Evolutionary conservation across 768 basidiomycete species (phyloP), one percentile per base, ranked within the genome.

Genomic region (Tricholoma sp.): DNA sequence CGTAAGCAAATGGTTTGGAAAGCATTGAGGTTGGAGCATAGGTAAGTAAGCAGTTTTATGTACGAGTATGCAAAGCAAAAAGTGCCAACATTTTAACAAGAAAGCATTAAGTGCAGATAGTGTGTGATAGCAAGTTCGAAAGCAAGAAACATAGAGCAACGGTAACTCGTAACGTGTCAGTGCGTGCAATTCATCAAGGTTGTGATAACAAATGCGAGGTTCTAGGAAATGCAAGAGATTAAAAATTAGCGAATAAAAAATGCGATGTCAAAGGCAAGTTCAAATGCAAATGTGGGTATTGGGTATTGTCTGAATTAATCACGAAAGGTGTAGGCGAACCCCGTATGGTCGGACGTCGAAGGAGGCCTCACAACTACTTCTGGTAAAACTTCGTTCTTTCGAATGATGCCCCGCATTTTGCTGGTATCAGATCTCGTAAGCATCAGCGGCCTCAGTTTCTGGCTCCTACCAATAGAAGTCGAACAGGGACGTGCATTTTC

Each of bases 381-480:
- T 32, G 86, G 85, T 31, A 87, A 69, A 51, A 76, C 72, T 72
- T 85, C 84, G 37, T 68, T 70, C 68, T 78, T 77, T 63, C 82
- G 74, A 59, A 86, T 75, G 54, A 76, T 62, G 47, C 80, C 84
- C 53, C 85, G 81, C 66, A 80, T 68, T 69, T 82, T 86, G 65
- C 74, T 77, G 33, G 86, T 87, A 59, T 88, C 85, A 34, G 80
- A 84, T 60, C 85, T 75, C 48, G 72, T 73, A 57, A 89, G 81
- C 60, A 74, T 80, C 62, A 88, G 70, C 58, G 83, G 78, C 75
- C 80, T 85, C 70, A 85, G 61, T 61, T 77, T 75, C 68, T 76
- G 79, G 68, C 69, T 76, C 61, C 67, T 70, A 59, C 68, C 70
- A 45, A 12, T 45, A 58, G 59, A 59, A 61, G 64, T 57, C 41